A percentile compares a stretch with the other conserved stretches of the same genome.
These are phyloP conservation scores for Mallotus japonicus DNA, from an alignment of 441 rosid species.

Conservation along the genomic window DNA sequence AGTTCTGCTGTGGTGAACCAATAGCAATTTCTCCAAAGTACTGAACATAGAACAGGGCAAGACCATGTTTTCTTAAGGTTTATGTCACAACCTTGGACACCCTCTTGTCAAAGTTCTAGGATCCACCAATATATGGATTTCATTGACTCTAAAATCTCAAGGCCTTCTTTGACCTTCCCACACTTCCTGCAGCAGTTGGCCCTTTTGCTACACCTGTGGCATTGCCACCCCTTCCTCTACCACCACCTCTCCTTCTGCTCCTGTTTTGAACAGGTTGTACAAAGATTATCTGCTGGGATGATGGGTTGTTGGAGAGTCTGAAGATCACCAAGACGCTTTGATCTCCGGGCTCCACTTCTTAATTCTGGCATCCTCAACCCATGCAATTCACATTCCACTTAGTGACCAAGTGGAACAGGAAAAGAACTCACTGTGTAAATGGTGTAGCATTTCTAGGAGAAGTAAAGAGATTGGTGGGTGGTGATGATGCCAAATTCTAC, in stretches of 20 bases:
- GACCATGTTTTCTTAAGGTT: no score
- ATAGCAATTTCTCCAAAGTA: constrained; percentile 72
- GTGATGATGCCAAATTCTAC: neutral
- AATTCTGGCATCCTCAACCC: constrained; percentile 97
- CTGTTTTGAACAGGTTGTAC: constrained; percentile 63
- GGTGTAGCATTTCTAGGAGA: neutral
- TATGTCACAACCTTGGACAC: no score
- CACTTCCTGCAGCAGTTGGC: constrained; percentile 52
- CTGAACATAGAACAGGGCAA: constrained; percentile 38
- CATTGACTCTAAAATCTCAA: constrained; percentile 55
- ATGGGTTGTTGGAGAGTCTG: constrained; percentile 67
- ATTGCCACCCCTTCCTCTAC: constrained; percentile 92
- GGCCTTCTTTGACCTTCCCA: constrained; percentile 57
- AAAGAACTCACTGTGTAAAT: neutral
- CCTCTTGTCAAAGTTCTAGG: constrained; percentile 26
- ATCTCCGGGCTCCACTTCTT: constrained; percentile 98
- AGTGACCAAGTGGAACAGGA: neutral
- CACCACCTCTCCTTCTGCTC: constrained; percentile 86
- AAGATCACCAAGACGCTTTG: constrained; percentile 76
- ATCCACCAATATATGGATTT: constrained; percentile 42
- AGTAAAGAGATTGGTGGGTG: neutral
- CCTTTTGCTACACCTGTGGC: constrained; percentile 80
- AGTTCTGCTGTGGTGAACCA: constrained; percentile 73
- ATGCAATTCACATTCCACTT: constrained; percentile 63
- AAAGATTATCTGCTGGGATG: constrained; percentile 60